A percentile compares a stretch with the other conserved stretches of the same genome.
Evolutionary conservation across 805 yeast species (phyloP).

Genomic region (Brettanomyces custersianus): DNA sequence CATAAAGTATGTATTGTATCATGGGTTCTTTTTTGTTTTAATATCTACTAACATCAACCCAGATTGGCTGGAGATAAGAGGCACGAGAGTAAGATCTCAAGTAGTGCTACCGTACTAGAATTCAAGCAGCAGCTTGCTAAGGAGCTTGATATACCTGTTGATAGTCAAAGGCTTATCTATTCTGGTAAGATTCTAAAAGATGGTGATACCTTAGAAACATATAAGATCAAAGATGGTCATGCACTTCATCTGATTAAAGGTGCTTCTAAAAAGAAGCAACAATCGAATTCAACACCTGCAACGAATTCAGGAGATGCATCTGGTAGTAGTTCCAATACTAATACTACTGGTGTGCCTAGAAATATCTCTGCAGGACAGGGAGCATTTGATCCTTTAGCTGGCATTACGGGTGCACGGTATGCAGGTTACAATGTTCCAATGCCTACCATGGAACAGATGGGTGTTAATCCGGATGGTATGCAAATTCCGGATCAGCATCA

Average conservation of each 20-base stretch:
- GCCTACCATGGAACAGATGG: slow-evolving; percentile 54
- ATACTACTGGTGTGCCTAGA: slow-evolving; percentile 45
- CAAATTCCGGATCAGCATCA: slow-evolving; percentile 71
- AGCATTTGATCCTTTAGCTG: slow-evolving; percentile 84
- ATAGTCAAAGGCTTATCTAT: slow-evolving; percentile 82
- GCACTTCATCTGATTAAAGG: slow-evolving; percentile 86
- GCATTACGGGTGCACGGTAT: slow-evolving; percentile 88
- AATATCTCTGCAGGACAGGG: slow-evolving; percentile 84
- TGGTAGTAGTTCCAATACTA: slow-evolving; percentile 4
- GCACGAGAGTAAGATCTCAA: slow-evolving; percentile 51
- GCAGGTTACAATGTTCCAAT: slow-evolving; percentile 81
- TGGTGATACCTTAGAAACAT: slow-evolving; percentile 58
- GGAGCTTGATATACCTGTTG: slow-evolving; percentile 58
- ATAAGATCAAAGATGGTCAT: slow-evolving; percentile 80
- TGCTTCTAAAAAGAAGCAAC: slow-evolving; percentile 32
- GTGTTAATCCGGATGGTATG: slow-evolving; percentile 91
- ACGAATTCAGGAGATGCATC: slow-evolving; percentile 4
- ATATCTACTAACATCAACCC: slow-evolving; percentile 3
- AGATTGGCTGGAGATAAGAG: slow-evolving; percentile 67
- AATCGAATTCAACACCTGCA: slow-evolving; percentile 15
- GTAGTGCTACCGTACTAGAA: slow-evolving; percentile 50
- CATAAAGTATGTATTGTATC: slow-evolving; percentile 8
- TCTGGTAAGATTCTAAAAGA: slow-evolving; percentile 93
- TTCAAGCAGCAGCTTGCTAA: slow-evolving; percentile 59
- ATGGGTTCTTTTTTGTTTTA: background rate